These are phyloP conservation scores for Vaucheria bursata DNA, from an alignment of 352 stramenopile genomes.

Conservation along the genomic window DNA sequence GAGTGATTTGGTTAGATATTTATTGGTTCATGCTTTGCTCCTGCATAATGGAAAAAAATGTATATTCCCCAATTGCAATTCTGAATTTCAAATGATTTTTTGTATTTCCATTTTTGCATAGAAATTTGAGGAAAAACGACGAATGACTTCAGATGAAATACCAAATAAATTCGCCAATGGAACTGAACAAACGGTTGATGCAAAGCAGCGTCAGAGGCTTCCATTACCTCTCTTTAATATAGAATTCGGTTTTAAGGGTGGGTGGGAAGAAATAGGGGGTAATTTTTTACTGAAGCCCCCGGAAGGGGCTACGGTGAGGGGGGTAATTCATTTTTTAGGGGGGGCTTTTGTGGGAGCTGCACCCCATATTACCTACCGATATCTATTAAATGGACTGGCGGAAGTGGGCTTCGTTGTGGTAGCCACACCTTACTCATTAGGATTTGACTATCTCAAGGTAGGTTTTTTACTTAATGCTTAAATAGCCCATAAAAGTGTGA, in stretches of 20 bases:
- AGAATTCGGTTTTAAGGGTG: conserved; percentile 40
- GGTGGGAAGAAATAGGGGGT: conserved; percentile 47
- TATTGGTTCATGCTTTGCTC: too few relatives aligned
- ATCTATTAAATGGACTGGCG: conserved; percentile 62
- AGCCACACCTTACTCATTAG: conserved; percentile 64
- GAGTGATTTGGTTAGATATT: too few relatives aligned
- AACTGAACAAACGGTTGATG: not conserved
- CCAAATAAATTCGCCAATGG: not conserved
- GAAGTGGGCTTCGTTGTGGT: conserved; percentile 65
- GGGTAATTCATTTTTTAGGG: conserved; percentile 51
- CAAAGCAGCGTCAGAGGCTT: not conserved
- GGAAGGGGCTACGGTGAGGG: conserved; percentile 24
- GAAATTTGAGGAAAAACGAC: too few relatives aligned
- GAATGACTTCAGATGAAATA: too few relatives aligned
- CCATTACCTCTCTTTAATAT: conserved; percentile 43
- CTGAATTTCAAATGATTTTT: too few relatives aligned
- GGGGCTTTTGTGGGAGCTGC: conserved; percentile 52
- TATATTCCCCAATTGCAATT: too few relatives aligned
- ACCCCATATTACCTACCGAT: conserved; percentile 60
- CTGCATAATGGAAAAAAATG: too few relatives aligned
- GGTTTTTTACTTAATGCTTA: not conserved
- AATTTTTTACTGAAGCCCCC: conserved; percentile 50
- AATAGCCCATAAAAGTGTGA: too few relatives aligned
- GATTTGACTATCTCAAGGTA: conserved; percentile 63
- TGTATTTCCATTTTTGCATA: too few relatives aligned